These are phyloP conservation scores for Tetradesmus obliquus DNA, from an alignment of 139 green algal genomes.

Conservation along the genomic window DNA sequence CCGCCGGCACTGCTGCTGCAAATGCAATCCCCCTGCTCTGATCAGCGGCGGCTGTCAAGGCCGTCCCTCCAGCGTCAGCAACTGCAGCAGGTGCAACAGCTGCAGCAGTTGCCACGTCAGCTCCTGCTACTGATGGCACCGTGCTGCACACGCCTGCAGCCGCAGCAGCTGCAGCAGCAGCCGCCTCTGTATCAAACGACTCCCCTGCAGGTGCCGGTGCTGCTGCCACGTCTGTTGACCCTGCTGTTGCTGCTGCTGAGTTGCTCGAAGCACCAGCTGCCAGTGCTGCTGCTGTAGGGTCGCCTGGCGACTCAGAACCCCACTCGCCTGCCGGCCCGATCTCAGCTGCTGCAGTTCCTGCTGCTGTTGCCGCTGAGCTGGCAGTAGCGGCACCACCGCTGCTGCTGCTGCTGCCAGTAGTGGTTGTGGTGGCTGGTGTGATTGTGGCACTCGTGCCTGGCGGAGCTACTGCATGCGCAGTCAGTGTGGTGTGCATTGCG, in stretches of 20 bases:
- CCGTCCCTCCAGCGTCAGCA: background rate
- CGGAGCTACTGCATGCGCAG: background rate
- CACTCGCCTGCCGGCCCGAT: background rate
- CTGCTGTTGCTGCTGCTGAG: constrained; percentile 19
- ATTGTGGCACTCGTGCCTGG: background rate
- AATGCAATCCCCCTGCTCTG: background rate
- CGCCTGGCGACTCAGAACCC: background rate
- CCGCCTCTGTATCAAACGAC: background rate
- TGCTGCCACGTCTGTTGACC: background rate
- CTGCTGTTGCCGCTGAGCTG: background rate
- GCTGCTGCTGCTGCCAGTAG: constrained; percentile 4
- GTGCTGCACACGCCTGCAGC: background rate
- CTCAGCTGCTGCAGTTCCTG: background rate
- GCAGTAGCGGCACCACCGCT: background rate
- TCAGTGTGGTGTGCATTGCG: background rate
- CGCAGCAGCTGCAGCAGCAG: background rate
- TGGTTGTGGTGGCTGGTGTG: background rate
- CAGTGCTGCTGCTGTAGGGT: background rate
- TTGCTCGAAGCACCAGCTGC: background rate
- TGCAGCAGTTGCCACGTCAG: background rate
- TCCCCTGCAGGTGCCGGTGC: background rate
- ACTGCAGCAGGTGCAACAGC: background rate
- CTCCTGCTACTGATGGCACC: constrained; percentile 8
- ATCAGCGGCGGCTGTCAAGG: too few relatives aligned
- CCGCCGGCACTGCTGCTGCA: background rate